Base-by-base conservation (phyloP, 352 stramenopile genomes). In the Globisporangium parvum region DNA sequence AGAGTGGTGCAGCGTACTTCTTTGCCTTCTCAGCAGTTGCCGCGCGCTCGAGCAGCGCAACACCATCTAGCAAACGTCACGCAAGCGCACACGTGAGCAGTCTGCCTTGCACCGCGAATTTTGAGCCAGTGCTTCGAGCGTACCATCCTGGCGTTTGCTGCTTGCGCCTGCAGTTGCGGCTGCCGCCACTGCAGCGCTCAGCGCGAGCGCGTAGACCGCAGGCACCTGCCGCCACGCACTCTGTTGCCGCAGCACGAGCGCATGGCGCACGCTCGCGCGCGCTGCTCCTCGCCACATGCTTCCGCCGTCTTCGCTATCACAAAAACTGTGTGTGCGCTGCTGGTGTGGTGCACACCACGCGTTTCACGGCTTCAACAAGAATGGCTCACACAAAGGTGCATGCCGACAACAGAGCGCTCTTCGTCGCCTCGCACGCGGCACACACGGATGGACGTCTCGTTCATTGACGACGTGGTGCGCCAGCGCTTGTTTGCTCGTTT, bases 1-100 rank as follows among this genome's bases (percentile, higher is more conserved):
- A 77, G 31, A 93, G 57, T 35, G 18, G 39, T 3, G 67, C 55
- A 37, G 53, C 70, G 40, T 53, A 57, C 46, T 50, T 59, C 12
- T 56, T 50, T 20, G 41, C 52, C 5, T 53, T 45, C 17, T 50
- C 24, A 33, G 9, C 9, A 20, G 20, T 35, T 5, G 35, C 26
- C 5, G 18, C 39, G 12, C 69, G 41, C 54, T 84, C 71, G 21
- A 76, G 62, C 0, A 33, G n/a, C 20, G 48, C 54, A 5, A 21
- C 15, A 0, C 54, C 37, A 17, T 61, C 71, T 84, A 40, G 39
- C 39, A 44, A 44, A n/a, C 14, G 14, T 9, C 39, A 44, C 33
- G 49, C 37, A 4, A 40, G 20, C 10, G 10, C 15, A n/a, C 41
- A 35, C 12, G 1, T 17, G 20, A 57, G 15, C 12, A 31, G 18